phyloP scores from a whole-genome alignment of 768 basidiomycete species.

The Trametes cingulata region DNA sequence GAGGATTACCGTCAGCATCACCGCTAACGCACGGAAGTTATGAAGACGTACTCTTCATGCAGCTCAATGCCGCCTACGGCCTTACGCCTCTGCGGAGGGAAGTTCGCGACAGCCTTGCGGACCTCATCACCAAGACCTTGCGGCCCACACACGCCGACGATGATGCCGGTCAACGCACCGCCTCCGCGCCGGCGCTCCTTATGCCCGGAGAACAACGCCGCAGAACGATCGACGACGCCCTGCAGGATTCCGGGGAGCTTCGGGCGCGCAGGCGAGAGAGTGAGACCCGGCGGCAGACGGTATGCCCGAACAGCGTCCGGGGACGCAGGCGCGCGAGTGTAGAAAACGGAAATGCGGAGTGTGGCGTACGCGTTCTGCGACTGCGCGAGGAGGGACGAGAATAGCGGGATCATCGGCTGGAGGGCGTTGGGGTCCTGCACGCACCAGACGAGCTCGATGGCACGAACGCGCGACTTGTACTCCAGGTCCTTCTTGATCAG shows the following conservation, averaged over 20 bases:
- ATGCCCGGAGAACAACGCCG: slow-evolving; percentile 21
- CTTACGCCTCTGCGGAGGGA: slow-evolving; percentile 36
- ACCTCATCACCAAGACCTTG: slow-evolving; percentile 40
- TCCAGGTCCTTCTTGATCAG: slow-evolving; percentile 42
- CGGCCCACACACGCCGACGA: slow-evolving; percentile 48
- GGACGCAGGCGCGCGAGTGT: slow-evolving; percentile 41
- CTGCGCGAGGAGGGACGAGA: slow-evolving; percentile 40
- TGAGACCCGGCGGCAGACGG: slow-evolving; percentile 33
- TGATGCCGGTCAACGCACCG: slow-evolving; percentile 33
- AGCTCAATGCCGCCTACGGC: slow-evolving; percentile 43
- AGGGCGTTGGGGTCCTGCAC: slow-evolving; percentile 44
- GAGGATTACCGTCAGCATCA: slow-evolving; percentile 2
- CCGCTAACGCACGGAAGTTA: not conserved
- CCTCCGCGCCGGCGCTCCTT: slow-evolving; percentile 8
- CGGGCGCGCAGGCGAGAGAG: slow-evolving; percentile 34
- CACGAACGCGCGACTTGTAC: slow-evolving; percentile 39
- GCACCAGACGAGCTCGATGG: slow-evolving; percentile 59
- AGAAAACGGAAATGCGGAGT: slow-evolving; percentile 43
- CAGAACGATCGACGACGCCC: slow-evolving; percentile 29
- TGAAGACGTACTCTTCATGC: slow-evolving; percentile 41
- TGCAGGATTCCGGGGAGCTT: slow-evolving; percentile 25
- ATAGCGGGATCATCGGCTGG: slow-evolving; percentile 40
- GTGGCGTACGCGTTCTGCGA: slow-evolving; percentile 27
- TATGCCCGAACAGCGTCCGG: slow-evolving; percentile 23
- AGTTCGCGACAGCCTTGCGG: slow-evolving; percentile 35